Evolutionary conservation across 306 rosid genomes (phyloP), one percentile per base, ranked within the genome.

Genomic region (Herpetospermum pedunculosum): DNA sequence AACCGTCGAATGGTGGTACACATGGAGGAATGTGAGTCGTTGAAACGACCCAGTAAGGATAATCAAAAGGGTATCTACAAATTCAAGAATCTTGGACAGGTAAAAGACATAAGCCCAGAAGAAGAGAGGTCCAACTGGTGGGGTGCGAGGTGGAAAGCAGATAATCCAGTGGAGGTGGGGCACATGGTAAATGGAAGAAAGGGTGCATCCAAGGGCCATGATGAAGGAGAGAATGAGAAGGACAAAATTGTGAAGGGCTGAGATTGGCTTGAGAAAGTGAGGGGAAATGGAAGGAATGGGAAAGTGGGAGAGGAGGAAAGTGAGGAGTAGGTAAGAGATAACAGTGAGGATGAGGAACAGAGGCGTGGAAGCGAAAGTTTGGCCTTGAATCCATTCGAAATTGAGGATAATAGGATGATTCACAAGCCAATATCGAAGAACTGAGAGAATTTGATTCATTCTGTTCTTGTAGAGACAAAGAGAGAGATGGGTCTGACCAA

Each of bases 61-160:
- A 84, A 94, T 94, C 75, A 88, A 77, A 18, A 87, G 82, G 4
- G 99, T 94, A 79, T 91, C 99, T 0, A 88, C 18, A 77, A 94
- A 81, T 76, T 94, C 97, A 0, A 88, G 87, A 53, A 88, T 34
- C 59, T 94, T 94, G 47, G 97, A 94, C 82, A 94, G 87, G 95
- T 94, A 91, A 84, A 89, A 91, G 70, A 91, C 16, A 87, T 94
- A 85, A 38, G 91, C 98, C 98, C 98, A 94, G 84, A 94, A 94
- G 81, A 94, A 94, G 72, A 88, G 85, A 5, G 98, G 98, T 2
- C 98, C 98, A 62, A 30, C 48, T 28, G 50, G 62, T 43, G 3
- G 44, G 58, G 30, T 91, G 88, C 1, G 64, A 43, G 54, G 90
- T 87, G 96, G 94, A 87, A 88, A 75, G 76, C 97, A 92, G 75